Conservation (phyloP, 176 grass and related monocot species). For the Triticum turgidum region DNA sequence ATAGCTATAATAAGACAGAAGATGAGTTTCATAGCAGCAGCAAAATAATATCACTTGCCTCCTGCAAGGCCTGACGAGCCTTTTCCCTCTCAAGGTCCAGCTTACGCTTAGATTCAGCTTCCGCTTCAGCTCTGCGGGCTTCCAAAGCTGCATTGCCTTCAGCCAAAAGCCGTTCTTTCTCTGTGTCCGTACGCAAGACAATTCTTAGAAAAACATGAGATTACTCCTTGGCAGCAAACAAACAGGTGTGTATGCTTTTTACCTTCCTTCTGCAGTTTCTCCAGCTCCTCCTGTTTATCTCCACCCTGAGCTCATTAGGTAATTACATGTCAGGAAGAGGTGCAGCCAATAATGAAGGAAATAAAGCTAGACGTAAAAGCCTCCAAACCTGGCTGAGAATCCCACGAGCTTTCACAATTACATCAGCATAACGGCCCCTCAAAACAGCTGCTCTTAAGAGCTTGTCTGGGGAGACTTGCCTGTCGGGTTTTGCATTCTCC, state of each 20-base stretch:
- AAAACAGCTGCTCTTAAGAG: slow-evolving; percentile 75
- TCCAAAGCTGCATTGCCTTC: slow-evolving; percentile 95
- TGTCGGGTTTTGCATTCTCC: slow-evolving; percentile 58
- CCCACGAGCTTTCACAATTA: slow-evolving; percentile 87
- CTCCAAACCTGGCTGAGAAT: slow-evolving; percentile 65
- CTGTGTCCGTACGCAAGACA: slow-evolving; percentile 38
- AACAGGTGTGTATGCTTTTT: slow-evolving; percentile 11
- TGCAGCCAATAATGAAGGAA: background rate
- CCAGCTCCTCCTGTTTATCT: slow-evolving; percentile 84
- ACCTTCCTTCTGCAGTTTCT: slow-evolving; percentile 94
- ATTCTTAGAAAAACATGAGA: background rate
- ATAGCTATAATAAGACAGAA: background rate
- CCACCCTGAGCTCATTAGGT: slow-evolving; percentile 55
- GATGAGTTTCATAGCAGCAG: background rate
- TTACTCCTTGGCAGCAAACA: background rate
- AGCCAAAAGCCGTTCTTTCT: slow-evolving; percentile 74
- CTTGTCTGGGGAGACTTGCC: slow-evolving; percentile 79
- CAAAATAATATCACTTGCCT: slow-evolving; percentile 50
- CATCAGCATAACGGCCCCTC: slow-evolving; percentile 77
- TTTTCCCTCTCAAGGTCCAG: slow-evolving; percentile 82
- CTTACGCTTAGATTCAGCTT: slow-evolving; percentile 79
- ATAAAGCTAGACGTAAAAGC: background rate
- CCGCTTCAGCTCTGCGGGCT: slow-evolving; percentile 77
- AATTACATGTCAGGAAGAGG: background rate
- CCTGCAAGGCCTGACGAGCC: slow-evolving; percentile 77